A percentile compares a stretch with the other conserved stretches of the same genome.
phyloP scores from a whole-genome alignment of 2,329 filamentous ascomycete species.

The Colletotrichum karsti region DNA sequence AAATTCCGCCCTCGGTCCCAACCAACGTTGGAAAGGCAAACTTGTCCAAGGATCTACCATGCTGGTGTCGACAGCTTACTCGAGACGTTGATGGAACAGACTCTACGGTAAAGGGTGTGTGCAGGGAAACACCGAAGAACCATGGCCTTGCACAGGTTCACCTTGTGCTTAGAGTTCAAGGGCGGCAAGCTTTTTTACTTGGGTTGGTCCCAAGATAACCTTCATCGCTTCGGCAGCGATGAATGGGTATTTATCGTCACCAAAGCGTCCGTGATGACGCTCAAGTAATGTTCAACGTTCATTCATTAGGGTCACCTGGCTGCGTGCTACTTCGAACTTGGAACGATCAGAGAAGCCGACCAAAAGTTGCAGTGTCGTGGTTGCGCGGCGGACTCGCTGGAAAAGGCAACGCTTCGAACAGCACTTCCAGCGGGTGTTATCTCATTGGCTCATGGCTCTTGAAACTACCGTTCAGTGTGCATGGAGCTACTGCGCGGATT shows the following conservation, averaged over 20 bases:
- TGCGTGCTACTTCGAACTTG: no score
- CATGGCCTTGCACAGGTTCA: constrained; percentile 16
- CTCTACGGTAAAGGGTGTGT: neutral
- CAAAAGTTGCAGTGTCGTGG: neutral
- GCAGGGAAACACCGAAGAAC: constrained; percentile 7
- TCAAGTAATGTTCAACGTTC: no score
- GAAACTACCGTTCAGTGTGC: neutral
- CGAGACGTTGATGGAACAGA: neutral
- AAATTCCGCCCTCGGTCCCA: no score
- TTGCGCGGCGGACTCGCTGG: neutral
- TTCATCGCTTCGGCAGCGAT: neutral
- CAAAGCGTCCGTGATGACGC: neutral
- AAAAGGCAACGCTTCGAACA: neutral
- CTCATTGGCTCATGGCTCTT: constrained; percentile 6
- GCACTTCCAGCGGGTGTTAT: neutral
- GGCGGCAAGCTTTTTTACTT: neutral
- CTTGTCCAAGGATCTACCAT: neutral
- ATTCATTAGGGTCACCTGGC: no score
- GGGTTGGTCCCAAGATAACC: neutral
- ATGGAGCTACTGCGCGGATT: constrained; percentile 21
- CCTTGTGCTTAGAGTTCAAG: constrained; percentile 21
- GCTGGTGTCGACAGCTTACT: neutral
- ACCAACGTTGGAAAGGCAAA: no score
- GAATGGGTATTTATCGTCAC: neutral
- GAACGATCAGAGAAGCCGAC: neutral